Conservation (phyloP, 2,329 filamentous ascomycete species). For the Sclerotinia glacialis region DNA sequence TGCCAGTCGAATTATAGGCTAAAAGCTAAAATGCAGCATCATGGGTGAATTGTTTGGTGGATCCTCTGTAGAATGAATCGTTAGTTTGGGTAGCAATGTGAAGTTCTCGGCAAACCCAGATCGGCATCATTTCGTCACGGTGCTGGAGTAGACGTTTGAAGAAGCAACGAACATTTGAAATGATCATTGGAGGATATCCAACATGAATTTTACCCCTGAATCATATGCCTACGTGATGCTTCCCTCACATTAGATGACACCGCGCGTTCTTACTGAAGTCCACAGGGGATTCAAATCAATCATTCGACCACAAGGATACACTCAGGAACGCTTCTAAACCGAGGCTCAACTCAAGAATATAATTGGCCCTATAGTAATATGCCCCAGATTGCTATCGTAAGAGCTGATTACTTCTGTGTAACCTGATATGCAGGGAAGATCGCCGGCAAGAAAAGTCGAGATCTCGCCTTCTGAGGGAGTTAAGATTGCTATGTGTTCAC, state of each 20-base stretch:
- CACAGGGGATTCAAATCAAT: not conserved
- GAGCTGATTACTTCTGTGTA: conserved; percentile 16
- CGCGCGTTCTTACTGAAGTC: conserved; percentile 14
- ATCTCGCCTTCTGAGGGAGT: conserved; percentile 20
- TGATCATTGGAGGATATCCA: not conserved
- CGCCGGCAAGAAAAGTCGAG: conserved; percentile 4
- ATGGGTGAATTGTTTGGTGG: not conserved
- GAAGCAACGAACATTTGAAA: conserved; percentile 10
- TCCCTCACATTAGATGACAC: conserved; percentile 23
- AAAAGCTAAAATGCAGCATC: not conserved
- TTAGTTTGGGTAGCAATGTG: conserved; percentile 9
- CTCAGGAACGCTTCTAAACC: conserved; percentile 1
- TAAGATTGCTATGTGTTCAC: conserved; percentile 18
- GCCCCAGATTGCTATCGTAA: conserved; percentile 13
- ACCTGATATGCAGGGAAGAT: conserved; percentile 19
- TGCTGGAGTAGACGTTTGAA: conserved; percentile 4
- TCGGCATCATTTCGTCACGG: conserved; percentile 3
- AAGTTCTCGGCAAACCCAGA: not conserved
- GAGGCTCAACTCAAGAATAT: not conserved
- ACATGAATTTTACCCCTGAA: conserved; percentile 15
- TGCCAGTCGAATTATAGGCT: not conserved
- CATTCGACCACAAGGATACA: not conserved
- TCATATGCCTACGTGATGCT: not conserved
- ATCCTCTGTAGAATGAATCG: not conserved
- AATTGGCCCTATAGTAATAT: not conserved